Evolutionary conservation across 805 yeast genomes (phyloP).

Genomic region (Zygoascus bituminiphila): DNA sequence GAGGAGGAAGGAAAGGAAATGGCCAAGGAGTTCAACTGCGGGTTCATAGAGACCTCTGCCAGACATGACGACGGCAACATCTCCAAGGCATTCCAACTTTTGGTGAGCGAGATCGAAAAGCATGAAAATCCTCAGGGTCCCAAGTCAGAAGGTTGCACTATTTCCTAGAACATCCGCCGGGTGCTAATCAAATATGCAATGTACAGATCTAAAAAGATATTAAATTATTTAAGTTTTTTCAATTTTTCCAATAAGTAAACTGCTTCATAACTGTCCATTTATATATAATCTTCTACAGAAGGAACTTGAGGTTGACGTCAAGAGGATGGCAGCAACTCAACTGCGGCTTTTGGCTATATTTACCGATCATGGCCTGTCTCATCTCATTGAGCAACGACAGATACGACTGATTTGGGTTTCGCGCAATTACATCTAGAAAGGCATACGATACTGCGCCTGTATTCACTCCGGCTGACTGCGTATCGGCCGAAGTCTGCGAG

Average conservation of each 20-base stretch:
- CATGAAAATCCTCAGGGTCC: constrained; percentile 4
- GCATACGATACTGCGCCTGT: constrained; percentile 87
- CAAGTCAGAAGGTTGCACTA: constrained; percentile 7
- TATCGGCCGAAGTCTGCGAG: constrained; percentile 77
- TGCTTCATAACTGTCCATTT: too few relatives aligned
- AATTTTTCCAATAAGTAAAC: too few relatives aligned
- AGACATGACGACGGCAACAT: constrained; percentile 64
- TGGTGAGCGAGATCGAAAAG: constrained; percentile 54
- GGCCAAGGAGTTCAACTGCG: constrained; percentile 59
- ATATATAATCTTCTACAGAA: neutral
- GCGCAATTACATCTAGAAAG: constrained; percentile 53
- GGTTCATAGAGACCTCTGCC: constrained; percentile 78
- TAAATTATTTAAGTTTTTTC: too few relatives aligned
- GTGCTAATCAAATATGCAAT: too few relatives aligned
- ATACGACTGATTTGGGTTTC: constrained; percentile 60
- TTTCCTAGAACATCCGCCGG: too few relatives aligned
- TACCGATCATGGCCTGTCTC: constrained; percentile 52
- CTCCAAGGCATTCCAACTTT: constrained; percentile 47
- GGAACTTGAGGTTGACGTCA: constrained; percentile 6
- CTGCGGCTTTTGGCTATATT: constrained; percentile 79
- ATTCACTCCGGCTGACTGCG: constrained; percentile 57
- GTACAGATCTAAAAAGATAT: too few relatives aligned
- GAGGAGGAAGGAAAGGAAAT: constrained; percentile 50
- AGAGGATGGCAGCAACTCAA: constrained; percentile 35
- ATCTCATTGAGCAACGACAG: constrained; percentile 61